Conservation (phyloP, 352 stramenopile genomes). For the Stephanocyclus meneghinianus region DNA sequence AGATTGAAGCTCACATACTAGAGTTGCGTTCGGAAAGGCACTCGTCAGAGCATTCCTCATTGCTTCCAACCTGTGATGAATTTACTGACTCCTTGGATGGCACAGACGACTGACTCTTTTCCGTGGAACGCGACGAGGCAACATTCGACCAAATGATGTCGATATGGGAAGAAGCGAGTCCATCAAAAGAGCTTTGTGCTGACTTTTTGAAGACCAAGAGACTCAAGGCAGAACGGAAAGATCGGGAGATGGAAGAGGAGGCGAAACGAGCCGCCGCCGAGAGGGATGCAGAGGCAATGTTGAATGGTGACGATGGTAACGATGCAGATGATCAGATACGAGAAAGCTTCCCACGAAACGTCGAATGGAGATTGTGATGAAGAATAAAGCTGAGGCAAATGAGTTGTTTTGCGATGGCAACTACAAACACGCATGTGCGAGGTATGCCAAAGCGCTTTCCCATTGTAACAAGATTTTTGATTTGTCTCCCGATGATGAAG, state of each 20-base stretch:
- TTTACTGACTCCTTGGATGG: conserved; percentile 45
- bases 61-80: conserved; percentile 42
- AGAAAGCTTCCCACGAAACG: conserved; percentile 52
- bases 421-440: conserved; percentile 52
- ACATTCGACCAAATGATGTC: conserved; percentile 40
- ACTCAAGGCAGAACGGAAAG: conserved; percentile 37
- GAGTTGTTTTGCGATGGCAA: conserved; percentile 59
- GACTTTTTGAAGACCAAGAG: conserved; percentile 46
- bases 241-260: conserved; percentile 58
- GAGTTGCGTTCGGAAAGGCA: conserved; percentile 56
- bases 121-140: conserved; percentile 45
- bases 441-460: conserved; percentile 60
- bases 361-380: conserved; percentile 67
- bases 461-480: conserved; percentile 65
- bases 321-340: conserved; percentile 63
- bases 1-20: conserved; percentile 55
- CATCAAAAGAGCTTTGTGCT: conserved; percentile 41
- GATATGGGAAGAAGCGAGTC: conserved; percentile 33
- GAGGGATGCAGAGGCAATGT: conserved; percentile 29
- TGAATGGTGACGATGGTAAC: conserved; percentile 23
- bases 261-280: conserved; percentile 40
- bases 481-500: conserved; percentile 47
- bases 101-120: conserved; percentile 63
- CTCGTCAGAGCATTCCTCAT: conserved; percentile 29
- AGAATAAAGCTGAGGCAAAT: conserved; percentile 65